Percentiles rank a stretch among this genome's conserved stretches.
phyloP scores from a whole-genome alignment of 1,284 basidiomycete species.

The Farysia itapuensis region DNA sequence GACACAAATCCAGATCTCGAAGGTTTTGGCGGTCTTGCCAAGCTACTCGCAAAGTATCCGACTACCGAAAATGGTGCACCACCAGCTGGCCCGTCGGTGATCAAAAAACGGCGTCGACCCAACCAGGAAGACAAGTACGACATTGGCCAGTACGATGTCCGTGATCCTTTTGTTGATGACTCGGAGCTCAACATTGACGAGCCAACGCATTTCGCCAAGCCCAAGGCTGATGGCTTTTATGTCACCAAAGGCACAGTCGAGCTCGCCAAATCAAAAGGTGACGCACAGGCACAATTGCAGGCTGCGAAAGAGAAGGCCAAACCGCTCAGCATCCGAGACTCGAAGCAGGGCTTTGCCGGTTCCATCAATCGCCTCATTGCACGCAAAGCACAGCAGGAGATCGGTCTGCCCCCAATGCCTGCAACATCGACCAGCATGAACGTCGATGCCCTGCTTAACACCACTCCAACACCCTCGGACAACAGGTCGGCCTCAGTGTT shows the following conservation, averaged over 20 bases:
- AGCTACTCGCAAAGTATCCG: conserved; percentile 42
- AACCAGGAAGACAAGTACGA: conserved; percentile 42
- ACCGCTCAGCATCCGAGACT: conserved; percentile 32
- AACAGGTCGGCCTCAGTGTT: conserved; percentile 14
- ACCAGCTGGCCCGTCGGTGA: conserved; percentile 3
- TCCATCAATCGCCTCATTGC: conserved; percentile 48
- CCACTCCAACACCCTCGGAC: not conserved
- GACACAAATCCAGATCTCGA: conserved; percentile 25
- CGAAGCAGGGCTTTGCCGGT: conserved; percentile 39
- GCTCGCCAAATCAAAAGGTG: conserved; percentile 36
- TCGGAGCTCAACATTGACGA: conserved; percentile 87
- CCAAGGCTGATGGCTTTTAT: conserved; percentile 91
- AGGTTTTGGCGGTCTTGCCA: conserved; percentile 41
- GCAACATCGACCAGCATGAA: conserved; percentile 21
- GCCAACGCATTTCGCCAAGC: conserved; percentile 86
- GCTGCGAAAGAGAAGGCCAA: conserved; percentile 10
- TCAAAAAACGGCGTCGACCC: conserved; percentile 31
- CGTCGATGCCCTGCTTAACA: conserved; percentile 30
- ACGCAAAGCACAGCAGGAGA: conserved; percentile 29
- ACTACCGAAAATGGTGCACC: conserved; percentile 5
- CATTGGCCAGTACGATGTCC: conserved; percentile 72
- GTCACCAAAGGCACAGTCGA: conserved; percentile 64
- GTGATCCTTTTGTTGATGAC: conserved; percentile 96
- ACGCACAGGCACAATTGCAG: conserved; percentile 9
- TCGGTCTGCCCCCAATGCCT: conserved; percentile 14